A percentile compares a stretch with the other conserved stretches of the same genome.
Evolutionary conservation across 2,329 filamentous ascomycete genomes (phyloP).

Genomic region (Sporothrix inflata): DNA sequence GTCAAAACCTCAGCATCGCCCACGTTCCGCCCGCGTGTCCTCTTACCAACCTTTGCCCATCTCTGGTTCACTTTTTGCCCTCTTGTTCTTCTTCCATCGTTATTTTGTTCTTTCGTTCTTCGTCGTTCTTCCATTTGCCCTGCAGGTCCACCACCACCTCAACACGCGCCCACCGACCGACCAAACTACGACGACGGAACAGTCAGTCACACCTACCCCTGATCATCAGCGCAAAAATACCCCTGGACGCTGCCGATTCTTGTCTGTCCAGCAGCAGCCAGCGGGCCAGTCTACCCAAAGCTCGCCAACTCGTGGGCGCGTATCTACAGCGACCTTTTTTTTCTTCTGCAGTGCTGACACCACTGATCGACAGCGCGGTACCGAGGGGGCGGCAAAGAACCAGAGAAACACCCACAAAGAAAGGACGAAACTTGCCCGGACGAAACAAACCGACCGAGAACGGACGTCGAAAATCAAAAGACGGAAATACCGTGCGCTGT

Average conservation of each 20-base stretch:
- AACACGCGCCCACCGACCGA: not conserved
- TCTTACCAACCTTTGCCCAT: slow-evolving; percentile 7
- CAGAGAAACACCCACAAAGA: not conserved
- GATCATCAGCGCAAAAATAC: not conserved
- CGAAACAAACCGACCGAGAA: not conserved
- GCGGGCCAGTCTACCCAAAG: not conserved
- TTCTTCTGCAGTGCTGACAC: not conserved
- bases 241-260: not conserved
- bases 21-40: slow-evolving; percentile 9
- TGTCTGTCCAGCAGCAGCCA: no score
- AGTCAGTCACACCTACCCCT: not conserved
- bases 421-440: not conserved
- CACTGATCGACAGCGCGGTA: not conserved
- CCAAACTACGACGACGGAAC: not conserved
- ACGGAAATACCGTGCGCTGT: not conserved
- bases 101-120: not conserved
- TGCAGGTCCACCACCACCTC: not conserved
- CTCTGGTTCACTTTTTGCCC: not conserved
- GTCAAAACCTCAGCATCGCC: slow-evolving; percentile 1
- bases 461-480: not conserved
- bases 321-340: not conserved
- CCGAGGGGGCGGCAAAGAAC: not conserved
- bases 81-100: not conserved
- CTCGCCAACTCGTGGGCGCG: not conserved
- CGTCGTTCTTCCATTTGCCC: not conserved